Percentiles rank a stretch among this genome's conserved stretches.
These are phyloP conservation scores for Keithomyces neogunnii DNA, from an alignment of 2,329 filamentous ascomycete genomes.

Conservation along the genomic window DNA sequence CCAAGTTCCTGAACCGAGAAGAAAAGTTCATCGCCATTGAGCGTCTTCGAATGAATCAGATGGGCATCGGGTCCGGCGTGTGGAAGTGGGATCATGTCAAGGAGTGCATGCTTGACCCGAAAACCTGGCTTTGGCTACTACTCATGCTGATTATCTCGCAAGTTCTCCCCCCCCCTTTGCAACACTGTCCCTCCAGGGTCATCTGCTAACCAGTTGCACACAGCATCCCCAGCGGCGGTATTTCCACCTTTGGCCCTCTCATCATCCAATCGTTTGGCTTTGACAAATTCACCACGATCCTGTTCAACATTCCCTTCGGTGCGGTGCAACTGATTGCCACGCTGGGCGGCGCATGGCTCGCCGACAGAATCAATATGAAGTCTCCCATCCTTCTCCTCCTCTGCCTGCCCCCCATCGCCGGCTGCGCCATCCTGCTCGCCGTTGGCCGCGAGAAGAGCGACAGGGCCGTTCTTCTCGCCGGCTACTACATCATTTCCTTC, in stretches of 20 bases:
- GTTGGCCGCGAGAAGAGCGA: slow-evolving; percentile 35
- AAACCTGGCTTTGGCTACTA: slow-evolving; percentile 34
- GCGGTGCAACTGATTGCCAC: slow-evolving; percentile 52
- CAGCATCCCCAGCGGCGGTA: slow-evolving; percentile 45
- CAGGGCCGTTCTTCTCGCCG: slow-evolving; percentile 41
- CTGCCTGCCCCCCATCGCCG: slow-evolving; percentile 48
- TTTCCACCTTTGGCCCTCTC: slow-evolving; percentile 49
- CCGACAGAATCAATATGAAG: slow-evolving; percentile 46
- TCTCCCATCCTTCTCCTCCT: slow-evolving; percentile 44
- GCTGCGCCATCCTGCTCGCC: slow-evolving; percentile 44
- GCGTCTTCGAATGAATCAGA: slow-evolving; percentile 42
- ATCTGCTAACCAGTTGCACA: background rate
- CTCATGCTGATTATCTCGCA: slow-evolving; percentile 46
- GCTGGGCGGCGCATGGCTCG: slow-evolving; percentile 46
- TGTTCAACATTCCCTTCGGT: slow-evolving; percentile 55
- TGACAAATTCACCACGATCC: slow-evolving; percentile 43
- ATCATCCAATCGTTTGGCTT: slow-evolving; percentile 52
- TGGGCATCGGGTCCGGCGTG: slow-evolving; percentile 27
- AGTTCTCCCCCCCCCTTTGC: slow-evolving; percentile 3
- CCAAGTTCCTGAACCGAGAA: slow-evolving; percentile 45
- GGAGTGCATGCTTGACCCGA: slow-evolving; percentile 29
- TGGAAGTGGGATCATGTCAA: slow-evolving; percentile 34
- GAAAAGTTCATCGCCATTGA: slow-evolving; percentile 53
- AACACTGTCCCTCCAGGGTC: background rate
- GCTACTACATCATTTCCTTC: slow-evolving; percentile 52